Evolutionary conservation across 164 flowering plant genomes (phyloP).

Genomic region (Saururus chinensis): DNA sequence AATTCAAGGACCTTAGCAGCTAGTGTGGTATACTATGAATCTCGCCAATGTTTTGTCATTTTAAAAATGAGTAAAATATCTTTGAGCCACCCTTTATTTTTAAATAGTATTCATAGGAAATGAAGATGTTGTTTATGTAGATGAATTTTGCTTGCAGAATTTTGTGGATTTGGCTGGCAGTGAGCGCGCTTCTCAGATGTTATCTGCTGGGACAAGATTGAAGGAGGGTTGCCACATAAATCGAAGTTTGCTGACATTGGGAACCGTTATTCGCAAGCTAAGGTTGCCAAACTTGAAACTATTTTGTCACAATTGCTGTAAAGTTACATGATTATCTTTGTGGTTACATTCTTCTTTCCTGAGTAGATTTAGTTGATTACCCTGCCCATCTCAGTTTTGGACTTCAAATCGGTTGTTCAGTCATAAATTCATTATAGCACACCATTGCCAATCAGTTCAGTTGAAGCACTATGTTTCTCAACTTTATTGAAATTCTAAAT

Average conservation of each 20-base stretch:
- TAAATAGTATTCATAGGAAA: neutral
- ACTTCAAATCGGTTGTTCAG: no score
- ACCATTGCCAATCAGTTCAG: no score
- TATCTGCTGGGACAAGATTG: conserved; percentile 70
- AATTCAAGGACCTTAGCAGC: conserved; percentile 67
- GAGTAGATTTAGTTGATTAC: no score
- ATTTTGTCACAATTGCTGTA: neutral
- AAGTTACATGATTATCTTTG: neutral
- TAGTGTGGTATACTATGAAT: conserved; percentile 55
- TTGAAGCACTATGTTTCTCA: no score
- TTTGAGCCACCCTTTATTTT: no score
- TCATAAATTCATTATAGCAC: no score
- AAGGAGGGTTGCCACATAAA: conserved; percentile 98
- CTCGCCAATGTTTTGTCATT: neutral
- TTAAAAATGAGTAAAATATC: neutral
- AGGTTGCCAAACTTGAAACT: conserved; percentile 33
- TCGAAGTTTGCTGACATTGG: conserved; percentile 84
- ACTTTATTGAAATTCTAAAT: no score
- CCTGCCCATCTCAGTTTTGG: no score
- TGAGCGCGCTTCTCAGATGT: conserved; percentile 91
- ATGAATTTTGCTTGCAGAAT: conserved; percentile 30
- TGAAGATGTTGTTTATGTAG: neutral
- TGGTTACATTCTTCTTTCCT: no score
- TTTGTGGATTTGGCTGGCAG: conserved; percentile 99
- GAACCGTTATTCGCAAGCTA: conserved; percentile 88